Conservation (phyloP, 2,329 filamentous ascomycete genomes). For the Neonectria ditissima region DNA sequence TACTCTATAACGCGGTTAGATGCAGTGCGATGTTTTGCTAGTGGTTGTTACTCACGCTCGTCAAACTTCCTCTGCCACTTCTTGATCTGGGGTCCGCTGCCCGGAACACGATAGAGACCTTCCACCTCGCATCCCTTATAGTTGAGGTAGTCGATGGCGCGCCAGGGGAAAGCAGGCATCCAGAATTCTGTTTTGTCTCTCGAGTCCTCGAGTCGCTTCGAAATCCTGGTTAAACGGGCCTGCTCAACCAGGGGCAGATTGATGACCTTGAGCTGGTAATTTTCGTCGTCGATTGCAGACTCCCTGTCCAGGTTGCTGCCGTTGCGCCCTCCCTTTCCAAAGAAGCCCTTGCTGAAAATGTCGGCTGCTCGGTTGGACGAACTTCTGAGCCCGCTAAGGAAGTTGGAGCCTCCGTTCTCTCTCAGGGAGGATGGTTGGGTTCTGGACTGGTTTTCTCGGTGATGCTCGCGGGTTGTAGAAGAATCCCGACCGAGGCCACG, state of each 20-base stretch:
- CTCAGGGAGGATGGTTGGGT: slow-evolving; percentile 67
- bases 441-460: slow-evolving; percentile 62
- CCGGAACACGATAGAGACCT: slow-evolving; percentile 91
- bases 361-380: slow-evolving; percentile 64
- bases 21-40: not conserved
- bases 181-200: slow-evolving; percentile 97
- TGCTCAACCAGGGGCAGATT: slow-evolving; percentile 89
- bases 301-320: slow-evolving; percentile 77
- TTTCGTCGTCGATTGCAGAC: slow-evolving; percentile 76
- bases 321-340: slow-evolving; percentile 80
- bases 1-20: slow-evolving; percentile 65
- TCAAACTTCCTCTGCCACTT: slow-evolving; percentile 95
- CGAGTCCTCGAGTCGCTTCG: slow-evolving; percentile 86
- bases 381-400: slow-evolving; percentile 43
- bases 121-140: slow-evolving; percentile 95
- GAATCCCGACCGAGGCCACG: slow-evolving; percentile 63
- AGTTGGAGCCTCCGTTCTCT: slow-evolving; percentile 64
- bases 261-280: slow-evolving; percentile 86
- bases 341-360: slow-evolving; percentile 84
- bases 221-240: slow-evolving; percentile 90
- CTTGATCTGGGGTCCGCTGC: slow-evolving; percentile 89
- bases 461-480: slow-evolving; percentile 55
- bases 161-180: slow-evolving; percentile 97
- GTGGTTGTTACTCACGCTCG: slow-evolving; percentile 66
- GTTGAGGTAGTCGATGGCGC: slow-evolving; percentile 96